phyloP scores from a whole-genome alignment of 371 early-diverging fungal species.

The Rhizopus delemar region DNA sequence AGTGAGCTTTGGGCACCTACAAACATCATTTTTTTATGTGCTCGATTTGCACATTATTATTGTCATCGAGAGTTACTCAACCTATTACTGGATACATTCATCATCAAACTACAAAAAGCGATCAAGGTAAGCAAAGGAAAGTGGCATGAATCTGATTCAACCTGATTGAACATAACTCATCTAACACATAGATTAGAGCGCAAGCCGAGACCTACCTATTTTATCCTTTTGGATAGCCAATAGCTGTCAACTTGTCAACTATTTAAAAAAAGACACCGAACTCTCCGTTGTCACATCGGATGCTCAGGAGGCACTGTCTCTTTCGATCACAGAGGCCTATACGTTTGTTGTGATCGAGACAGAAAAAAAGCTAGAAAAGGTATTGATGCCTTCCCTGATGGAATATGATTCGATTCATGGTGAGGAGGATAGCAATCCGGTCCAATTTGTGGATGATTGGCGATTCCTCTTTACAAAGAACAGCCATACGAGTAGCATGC shows the following conservation, averaged over 20 bases:
- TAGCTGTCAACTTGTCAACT: conserved; percentile 70
- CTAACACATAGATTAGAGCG: conserved; percentile 16
- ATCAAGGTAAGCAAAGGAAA: conserved; percentile 49
- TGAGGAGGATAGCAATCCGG: conserved; percentile 26
- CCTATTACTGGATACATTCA: conserved; percentile 55
- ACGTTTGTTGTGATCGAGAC: conserved; percentile 59
- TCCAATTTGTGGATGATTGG: conserved; percentile 66
- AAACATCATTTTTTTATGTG: conserved; percentile 80
- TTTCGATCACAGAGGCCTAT: conserved; percentile 70
- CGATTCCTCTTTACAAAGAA: conserved; percentile 40
- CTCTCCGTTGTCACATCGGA: conserved; percentile 62
- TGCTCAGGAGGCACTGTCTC: conserved; percentile 65
- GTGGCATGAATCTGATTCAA: background rate
- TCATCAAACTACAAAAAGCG: conserved; percentile 53
- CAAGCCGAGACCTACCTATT: conserved; percentile 23
- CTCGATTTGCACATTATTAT: conserved; percentile 84
- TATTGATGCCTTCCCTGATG: conserved; percentile 69
- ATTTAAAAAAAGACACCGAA: conserved; percentile 76
- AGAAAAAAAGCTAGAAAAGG: conserved; percentile 55
- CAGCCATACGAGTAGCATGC: conserved; percentile 16
- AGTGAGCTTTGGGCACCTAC: conserved; percentile 71
- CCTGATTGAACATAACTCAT: background rate
- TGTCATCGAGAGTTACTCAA: conserved; percentile 68
- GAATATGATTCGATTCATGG: conserved; percentile 70
- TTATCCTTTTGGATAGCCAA: conserved; percentile 85